phyloP scores from a whole-genome alignment of 2,329 filamentous ascomycete genomes.

The Colletotrichum kahawae region DNA sequence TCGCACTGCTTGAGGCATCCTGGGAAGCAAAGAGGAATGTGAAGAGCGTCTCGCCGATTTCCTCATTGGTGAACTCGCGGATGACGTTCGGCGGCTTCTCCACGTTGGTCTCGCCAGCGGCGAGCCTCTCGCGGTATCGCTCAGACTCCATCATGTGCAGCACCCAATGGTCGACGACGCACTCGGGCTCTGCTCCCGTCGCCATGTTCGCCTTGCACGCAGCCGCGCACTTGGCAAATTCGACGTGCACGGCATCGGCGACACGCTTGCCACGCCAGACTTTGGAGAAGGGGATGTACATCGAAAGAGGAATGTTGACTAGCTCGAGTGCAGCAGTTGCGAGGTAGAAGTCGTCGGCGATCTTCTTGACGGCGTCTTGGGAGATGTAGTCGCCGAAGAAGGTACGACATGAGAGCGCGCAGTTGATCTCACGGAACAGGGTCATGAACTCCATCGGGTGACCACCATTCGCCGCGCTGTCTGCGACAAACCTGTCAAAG shows the following conservation, averaged over 20 bases:
- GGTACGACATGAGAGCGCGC: slow-evolving; percentile 77
- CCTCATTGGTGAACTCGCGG: slow-evolving; percentile 53
- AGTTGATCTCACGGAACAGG: slow-evolving; percentile 78
- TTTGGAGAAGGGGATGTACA: slow-evolving; percentile 79
- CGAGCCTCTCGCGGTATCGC: slow-evolving; percentile 67
- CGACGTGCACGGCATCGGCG: slow-evolving; percentile 71
- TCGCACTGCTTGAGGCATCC: slow-evolving; percentile 57
- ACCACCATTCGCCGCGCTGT: slow-evolving; percentile 57
- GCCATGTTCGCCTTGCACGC: slow-evolving; percentile 76
- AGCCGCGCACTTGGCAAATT: slow-evolving; percentile 74
- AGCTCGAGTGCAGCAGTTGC: slow-evolving; percentile 80
- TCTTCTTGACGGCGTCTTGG: slow-evolving; percentile 72
- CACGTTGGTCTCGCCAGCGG: slow-evolving; percentile 52
- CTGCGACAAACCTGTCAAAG: slow-evolving; percentile 69
- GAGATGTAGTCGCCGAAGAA: slow-evolving; percentile 83
- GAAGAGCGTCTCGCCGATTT: slow-evolving; percentile 56
- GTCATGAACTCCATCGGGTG: slow-evolving; percentile 72
- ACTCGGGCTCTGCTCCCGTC: slow-evolving; percentile 69
- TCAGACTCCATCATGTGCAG: slow-evolving; percentile 75
- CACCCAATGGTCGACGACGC: slow-evolving; percentile 82
- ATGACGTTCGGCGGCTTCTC: slow-evolving; percentile 53
- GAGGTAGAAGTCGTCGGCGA: slow-evolving; percentile 80
- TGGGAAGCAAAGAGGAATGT: slow-evolving; percentile 60
- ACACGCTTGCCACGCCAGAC: slow-evolving; percentile 79
- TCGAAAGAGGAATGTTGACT: slow-evolving; percentile 73